Base-by-base conservation (phyloP, 2,329 filamentous ascomycete genomes). In the Ascochyta lentis region DNA sequence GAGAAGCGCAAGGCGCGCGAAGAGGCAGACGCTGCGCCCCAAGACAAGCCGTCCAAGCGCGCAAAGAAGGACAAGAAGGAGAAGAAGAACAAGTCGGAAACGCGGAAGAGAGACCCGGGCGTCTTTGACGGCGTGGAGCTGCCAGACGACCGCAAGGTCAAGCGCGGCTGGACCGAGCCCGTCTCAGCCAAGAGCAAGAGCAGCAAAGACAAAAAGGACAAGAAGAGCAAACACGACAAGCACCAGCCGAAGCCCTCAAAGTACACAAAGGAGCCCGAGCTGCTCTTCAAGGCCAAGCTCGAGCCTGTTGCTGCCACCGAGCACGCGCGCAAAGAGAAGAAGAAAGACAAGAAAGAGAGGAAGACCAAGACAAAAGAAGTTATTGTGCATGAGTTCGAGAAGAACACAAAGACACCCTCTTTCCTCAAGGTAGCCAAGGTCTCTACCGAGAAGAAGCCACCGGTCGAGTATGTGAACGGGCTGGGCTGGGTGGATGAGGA, bases 351-450 rank as follows among this genome's bases (percentile, higher is more conserved):
- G 71, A 85, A 84, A 62, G 84, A 82, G 57, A 84, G 86, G 65
- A 82, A 83, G 41, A 81, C 68, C 3, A 70, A 64, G 39, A 63
- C 66, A 1, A 68, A 80, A 22, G 85, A 90, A 56, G 82, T 88
- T 1, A 80, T 91, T 4, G 83, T 98, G 3, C 93, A 98, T 75
- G 95, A 99, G 72, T 98, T 97, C 71, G 86, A 89, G 65, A 92
- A 92, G 72, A 92, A 89, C 7, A 87, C 86, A 34, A 94, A 92
- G 67, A 89, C 92, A 61, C 91, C 92, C 0, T 89, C 85, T 4
- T 97, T 96, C 71, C 76, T 97, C 55, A 91, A 91, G 72, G 79
- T 81, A 6, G 80, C 72, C 13, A 73, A 79, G 38, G 76, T 78
- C 5, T 73, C 78, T 1, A 76, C 77, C 2, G 75, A 74, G 9